Percentiles rank a stretch among this genome's conserved stretches.
These are phyloP conservation scores for Naganishia vishniacii DNA, from an alignment of 768 basidiomycete genomes.

Conservation along the genomic window DNA sequence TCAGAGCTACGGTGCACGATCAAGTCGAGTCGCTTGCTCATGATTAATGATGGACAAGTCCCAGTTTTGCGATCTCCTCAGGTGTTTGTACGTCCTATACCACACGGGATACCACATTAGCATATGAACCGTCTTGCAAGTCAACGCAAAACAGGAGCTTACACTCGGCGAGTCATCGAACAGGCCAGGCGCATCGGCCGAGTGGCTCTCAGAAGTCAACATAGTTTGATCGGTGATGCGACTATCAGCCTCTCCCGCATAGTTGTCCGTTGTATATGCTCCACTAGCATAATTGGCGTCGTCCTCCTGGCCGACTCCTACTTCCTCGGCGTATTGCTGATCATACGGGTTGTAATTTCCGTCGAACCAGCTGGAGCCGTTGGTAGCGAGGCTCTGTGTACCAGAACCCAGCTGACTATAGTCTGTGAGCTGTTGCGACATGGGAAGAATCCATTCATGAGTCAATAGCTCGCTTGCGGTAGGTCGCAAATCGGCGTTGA, in stretches of 20 bases:
- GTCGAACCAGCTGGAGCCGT: slow-evolving; percentile 16
- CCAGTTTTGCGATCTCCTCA: neutral
- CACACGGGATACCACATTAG: too few species aligned
- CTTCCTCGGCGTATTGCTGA: neutral
- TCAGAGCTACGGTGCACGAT: too few species aligned
- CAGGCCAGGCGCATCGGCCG: too few species aligned
- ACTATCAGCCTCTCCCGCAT: neutral
- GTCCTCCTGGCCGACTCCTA: neutral
- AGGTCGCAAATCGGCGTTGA: slow-evolving; percentile 77
- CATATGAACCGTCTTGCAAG: too few species aligned
- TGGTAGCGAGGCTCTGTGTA: neutral
- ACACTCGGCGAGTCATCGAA: slow-evolving; percentile 9
- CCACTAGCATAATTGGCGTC: neutral
- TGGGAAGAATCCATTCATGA: slow-evolving; percentile 80
- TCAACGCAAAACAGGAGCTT: neutral
- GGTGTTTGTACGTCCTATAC: neutral
- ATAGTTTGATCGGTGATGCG: too few species aligned
- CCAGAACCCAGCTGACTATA: neutral
- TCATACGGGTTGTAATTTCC: neutral
- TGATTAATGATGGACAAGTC: too few species aligned
- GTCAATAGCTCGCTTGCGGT: slow-evolving; percentile 76
- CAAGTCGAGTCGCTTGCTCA: too few species aligned
- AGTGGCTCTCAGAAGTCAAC: too few species aligned
- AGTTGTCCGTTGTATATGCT: neutral
- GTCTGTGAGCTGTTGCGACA: slow-evolving; percentile 14